A percentile compares a stretch with the other conserved stretches of the same genome.
Conservation (phyloP, 2,329 filamentous ascomycete genomes). For the Daldinia sp. region DNA sequence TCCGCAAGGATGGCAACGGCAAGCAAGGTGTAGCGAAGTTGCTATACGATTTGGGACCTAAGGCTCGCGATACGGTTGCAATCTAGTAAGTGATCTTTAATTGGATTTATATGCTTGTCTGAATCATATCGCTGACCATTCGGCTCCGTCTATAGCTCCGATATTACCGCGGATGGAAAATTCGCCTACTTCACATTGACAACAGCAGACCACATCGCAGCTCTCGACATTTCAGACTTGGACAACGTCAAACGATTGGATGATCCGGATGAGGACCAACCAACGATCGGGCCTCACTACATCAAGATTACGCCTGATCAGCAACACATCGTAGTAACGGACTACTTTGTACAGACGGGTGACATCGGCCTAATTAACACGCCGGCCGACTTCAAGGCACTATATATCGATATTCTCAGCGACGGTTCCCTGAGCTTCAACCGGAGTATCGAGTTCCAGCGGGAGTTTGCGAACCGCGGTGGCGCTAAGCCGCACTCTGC, state of each 20-base stretch:
- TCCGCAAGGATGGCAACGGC: conserved; percentile 62
- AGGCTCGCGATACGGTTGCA: conserved; percentile 63
- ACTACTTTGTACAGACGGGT: conserved; percentile 71
- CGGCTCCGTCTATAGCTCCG: conserved; percentile 50
- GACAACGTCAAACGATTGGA: conserved; percentile 67
- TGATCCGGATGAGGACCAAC: conserved; percentile 65
- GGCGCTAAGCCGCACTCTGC: conserved; percentile 65
- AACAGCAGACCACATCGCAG: conserved; percentile 68
- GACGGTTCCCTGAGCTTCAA: conserved; percentile 67
- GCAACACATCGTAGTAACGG: conserved; percentile 70
- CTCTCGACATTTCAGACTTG: conserved; percentile 69
- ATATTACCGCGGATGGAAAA: conserved; percentile 65
- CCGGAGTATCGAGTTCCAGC: conserved; percentile 64
- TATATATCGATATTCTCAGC: conserved; percentile 66
- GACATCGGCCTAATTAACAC: conserved; percentile 69
- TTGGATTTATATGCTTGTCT: not conserved
- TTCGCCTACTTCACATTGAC: conserved; percentile 68
- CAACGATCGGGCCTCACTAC: conserved; percentile 69
- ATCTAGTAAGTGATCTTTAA: conserved; percentile 57
- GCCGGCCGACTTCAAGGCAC: conserved; percentile 67
- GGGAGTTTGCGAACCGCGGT: conserved; percentile 61
- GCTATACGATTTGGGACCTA: conserved; percentile 65
- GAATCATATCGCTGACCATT: not conserved
- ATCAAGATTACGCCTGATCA: conserved; percentile 71
- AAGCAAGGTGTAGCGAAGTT: conserved; percentile 66